Conservation (phyloP, 163 green algal genomes). For the Scenedesmus sp. region DNA sequence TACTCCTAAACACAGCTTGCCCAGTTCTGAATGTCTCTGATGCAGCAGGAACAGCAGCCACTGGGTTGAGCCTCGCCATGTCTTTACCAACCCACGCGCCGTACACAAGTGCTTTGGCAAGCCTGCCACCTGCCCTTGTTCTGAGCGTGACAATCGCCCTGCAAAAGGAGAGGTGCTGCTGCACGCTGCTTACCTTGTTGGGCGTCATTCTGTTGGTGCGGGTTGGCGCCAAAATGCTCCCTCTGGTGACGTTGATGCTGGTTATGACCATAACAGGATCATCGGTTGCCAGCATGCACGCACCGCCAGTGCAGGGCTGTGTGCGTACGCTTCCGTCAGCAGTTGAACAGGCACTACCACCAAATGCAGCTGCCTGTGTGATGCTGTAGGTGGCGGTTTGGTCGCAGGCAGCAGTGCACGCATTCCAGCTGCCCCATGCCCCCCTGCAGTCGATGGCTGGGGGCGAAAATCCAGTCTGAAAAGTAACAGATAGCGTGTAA, state of each 20-base stretch:
- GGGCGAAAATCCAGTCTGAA: neutral
- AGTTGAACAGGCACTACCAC: neutral
- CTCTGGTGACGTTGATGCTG: neutral
- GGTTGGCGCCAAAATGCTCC: neutral
- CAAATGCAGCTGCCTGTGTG: neutral
- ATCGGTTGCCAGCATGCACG: neutral
- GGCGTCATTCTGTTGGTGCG: neutral
- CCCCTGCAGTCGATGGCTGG: neutral
- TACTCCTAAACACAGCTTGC: neutral
- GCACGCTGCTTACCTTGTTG: neutral
- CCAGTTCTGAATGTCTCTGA: neutral
- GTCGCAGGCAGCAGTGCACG: neutral
- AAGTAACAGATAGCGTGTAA: neutral
- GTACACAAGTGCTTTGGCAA: neutral
- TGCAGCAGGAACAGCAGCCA: neutral
- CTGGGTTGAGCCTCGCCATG: neutral
- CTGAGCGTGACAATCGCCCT: neutral
- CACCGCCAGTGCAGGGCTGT: neutral
- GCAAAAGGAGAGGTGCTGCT: neutral
- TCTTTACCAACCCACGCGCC: neutral
- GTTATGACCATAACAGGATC: neutral
- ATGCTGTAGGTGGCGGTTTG: neutral
- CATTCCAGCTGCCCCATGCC: neutral
- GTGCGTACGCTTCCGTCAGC: neutral
- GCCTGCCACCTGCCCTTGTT: neutral